Evolutionary conservation across 2,329 filamentous ascomycete genomes (phyloP), one percentile per base, ranked within the genome.

Genomic region (Colletotrichum camelliae): DNA sequence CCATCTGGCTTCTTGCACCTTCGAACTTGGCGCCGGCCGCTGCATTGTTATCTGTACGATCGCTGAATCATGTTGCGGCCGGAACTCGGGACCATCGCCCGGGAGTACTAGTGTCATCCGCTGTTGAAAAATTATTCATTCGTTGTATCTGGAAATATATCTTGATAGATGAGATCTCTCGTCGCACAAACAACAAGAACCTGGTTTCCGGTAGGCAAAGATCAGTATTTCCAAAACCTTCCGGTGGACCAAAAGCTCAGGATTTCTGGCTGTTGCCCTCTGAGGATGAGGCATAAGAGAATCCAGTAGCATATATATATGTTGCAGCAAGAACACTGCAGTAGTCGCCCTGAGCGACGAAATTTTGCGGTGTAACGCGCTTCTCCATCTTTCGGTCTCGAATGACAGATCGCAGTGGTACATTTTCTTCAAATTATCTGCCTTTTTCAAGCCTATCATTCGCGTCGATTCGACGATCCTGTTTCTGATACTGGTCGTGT

Each of bases 91-190:
- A 12, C 5, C 18, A 48, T 7, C n/a, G 4, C 21, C 1, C 3
- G 18, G 43, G 18, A n/a, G 18, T 48, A 12, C 6, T 48, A 9
- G 18, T 48, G n/a, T 21, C 43, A 2, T 6, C 5, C n/a, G 10
- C n/a, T 9, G 12, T 48, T 0, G 1, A 48, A 12, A 9, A 9
- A 21, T 18, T 48, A 48, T 21, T 48, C 43, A 13, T 48, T n/a
- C 5, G 43, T 2, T 21, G 18, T 12, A 7, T 12, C 1, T 2
- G 1, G 1, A 21, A 48, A 6, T 5, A 9, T 21, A 21, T 10
- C 21, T 1, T 18, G 43, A 6, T 12, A 48, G 18, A 48, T 21
- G 9, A 21, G 9, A 3, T 21, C 9, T 48, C n/a, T 4, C 4
- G 43, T 7, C 10, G 9, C 12, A 12, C 10, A 48, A 3, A 48